phyloP scores from a whole-genome alignment of 106 monocot species.

The Phalaenopsis aphrodite region DNA sequence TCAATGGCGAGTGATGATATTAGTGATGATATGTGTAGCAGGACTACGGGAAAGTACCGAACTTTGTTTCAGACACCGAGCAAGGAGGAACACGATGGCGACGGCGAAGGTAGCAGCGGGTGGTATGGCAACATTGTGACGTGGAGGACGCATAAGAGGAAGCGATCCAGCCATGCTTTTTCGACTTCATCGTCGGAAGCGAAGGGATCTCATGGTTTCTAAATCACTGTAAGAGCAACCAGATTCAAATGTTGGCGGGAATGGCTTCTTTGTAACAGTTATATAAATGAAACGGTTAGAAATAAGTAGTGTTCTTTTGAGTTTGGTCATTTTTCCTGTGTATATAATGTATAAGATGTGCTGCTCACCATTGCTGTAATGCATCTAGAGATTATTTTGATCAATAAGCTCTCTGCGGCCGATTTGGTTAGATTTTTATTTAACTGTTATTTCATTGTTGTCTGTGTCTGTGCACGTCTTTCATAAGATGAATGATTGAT shows the following conservation, averaged over 20 bases:
- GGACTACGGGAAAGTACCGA: constrained; percentile 17
- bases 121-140: constrained; percentile 50
- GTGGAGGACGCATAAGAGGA: constrained; percentile 76
- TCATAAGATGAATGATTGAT: too few relatives aligned
- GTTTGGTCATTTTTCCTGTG: not conserved
- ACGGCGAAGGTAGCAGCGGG: constrained; percentile 31
- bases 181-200: constrained; percentile 26
- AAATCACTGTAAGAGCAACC: not conserved
- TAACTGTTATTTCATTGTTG: too few relatives aligned
- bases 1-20: constrained; percentile 27
- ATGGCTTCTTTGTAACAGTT: not conserved
- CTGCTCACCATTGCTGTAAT: not conserved
- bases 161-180: constrained; percentile 48
- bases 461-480: too few relatives aligned
- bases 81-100: constrained; percentile 46
- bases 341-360: not conserved
- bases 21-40: constrained; percentile 30
- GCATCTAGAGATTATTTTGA: not conserved
- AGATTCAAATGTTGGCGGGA: not conserved
- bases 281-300: not conserved
- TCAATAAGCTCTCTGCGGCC: not conserved
- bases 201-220: constrained; percentile 19
- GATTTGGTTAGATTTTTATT: too few relatives aligned
- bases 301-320: not conserved
- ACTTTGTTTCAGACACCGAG: constrained; percentile 8